Percentiles rank a stretch among this genome's conserved stretches.
Evolutionary conservation across 352 stramenopile genomes (phyloP).

Genomic region (Hyaloperonospora arabidopsidis): DNA sequence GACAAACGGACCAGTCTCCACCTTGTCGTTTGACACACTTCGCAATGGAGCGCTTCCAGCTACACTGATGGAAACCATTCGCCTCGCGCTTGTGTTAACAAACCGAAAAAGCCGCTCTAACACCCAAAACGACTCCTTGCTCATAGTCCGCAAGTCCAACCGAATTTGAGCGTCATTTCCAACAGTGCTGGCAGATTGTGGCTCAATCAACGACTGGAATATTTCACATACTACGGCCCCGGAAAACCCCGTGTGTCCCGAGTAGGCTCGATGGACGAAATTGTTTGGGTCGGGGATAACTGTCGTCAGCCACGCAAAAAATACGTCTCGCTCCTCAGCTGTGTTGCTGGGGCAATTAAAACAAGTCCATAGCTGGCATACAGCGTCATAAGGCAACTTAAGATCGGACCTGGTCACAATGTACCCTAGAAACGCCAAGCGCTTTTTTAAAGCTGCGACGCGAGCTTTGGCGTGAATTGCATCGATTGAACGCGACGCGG

Average conservation of each 20-base stretch:
- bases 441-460: conserved; percentile 28
- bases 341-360: conserved; percentile 36
- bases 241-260: conserved; percentile 51
- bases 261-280: conserved; percentile 61
- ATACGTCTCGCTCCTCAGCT: conserved; percentile 38
- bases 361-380: conserved; percentile 53
- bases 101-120: conserved; percentile 58
- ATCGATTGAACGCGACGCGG: conserved; percentile 10
- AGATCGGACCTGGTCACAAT: conserved; percentile 68
- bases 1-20: conserved; percentile 31
- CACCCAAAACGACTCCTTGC: conserved; percentile 45
- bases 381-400: conserved; percentile 51
- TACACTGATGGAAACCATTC: conserved; percentile 31
- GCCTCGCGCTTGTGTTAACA: conserved; percentile 43
- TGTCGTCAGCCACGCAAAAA: conserved; percentile 67
- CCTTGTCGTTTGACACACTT: conserved; percentile 11
- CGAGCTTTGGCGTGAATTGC: conserved; percentile 4
- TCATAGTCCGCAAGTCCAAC: conserved; percentile 45
- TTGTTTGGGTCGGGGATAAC: conserved; percentile 65
- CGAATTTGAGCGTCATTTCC: conserved; percentile 22
- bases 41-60: conserved; percentile 14
- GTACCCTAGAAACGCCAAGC: conserved; percentile 69
- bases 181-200: conserved; percentile 5
- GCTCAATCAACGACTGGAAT: conserved; percentile 38
- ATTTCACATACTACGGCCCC: conserved; percentile 42